phyloP scores from a whole-genome alignment of 352 stramenopile genomes.

The Globisporangium middletonii region DNA sequence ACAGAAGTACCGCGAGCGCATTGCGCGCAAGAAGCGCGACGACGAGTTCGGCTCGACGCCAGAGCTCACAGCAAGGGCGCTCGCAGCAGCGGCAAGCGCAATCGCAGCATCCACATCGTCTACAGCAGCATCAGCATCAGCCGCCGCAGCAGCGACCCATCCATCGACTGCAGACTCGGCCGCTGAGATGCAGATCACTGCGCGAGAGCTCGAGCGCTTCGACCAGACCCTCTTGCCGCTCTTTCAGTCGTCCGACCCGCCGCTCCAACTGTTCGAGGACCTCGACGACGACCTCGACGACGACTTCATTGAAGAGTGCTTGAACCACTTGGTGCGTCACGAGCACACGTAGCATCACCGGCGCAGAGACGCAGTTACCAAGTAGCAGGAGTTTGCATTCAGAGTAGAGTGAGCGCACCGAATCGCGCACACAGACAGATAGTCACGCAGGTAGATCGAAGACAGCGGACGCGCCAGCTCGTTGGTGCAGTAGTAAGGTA shows the following conservation, averaged over 20 bases:
- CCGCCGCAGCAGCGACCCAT: not conserved
- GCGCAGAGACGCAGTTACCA: no score
- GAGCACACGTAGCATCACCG: not conserved
- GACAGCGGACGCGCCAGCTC: no score
- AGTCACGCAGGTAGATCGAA: no score
- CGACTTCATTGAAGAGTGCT: slow-evolving; percentile 1
- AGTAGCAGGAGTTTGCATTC: no score
- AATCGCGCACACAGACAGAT: no score
- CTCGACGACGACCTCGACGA: slow-evolving; percentile 1
- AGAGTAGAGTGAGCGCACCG: no score
- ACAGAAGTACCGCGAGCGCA: slow-evolving; percentile 35
- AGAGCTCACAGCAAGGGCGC: not conserved
- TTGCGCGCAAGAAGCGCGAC: slow-evolving; percentile 24
- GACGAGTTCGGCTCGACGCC: slow-evolving; percentile 9
- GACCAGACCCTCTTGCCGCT: slow-evolving; percentile 19
- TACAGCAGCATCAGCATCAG: not conserved
- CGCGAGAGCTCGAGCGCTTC: slow-evolving; percentile 8
- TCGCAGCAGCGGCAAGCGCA: slow-evolving; percentile 7
- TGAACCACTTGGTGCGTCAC: not conserved
- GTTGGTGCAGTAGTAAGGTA: no score
- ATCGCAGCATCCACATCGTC: not conserved
- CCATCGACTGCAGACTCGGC: not conserved
- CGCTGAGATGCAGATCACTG: not conserved
- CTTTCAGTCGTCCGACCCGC: slow-evolving; percentile 9
- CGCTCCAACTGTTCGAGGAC: not conserved